phyloP scores from a whole-genome alignment of 768 basidiomycete genomes.

The Hericium erinaceus region DNA sequence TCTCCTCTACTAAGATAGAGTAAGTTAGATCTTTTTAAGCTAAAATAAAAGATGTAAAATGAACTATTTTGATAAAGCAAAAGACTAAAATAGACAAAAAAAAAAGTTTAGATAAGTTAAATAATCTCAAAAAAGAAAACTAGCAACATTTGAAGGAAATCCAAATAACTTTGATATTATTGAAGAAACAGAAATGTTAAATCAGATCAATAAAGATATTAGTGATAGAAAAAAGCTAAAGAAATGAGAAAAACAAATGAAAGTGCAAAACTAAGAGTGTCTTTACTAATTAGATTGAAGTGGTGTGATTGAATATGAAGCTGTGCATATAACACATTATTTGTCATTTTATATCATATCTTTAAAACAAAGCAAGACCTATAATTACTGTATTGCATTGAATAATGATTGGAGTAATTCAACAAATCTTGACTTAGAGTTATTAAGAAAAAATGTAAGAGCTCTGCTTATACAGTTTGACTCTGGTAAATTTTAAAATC shows the following conservation, averaged over 20 bases:
- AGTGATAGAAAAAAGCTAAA: background rate
- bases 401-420: background rate
- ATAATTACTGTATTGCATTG: background rate
- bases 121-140: background rate
- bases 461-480: background rate
- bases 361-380: background rate
- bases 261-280: background rate
- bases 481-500: background rate
- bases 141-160: background rate
- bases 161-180: background rate
- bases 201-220: background rate
- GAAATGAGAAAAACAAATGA: background rate
- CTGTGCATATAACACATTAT: constrained; percentile 6
- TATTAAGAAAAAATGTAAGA: background rate
- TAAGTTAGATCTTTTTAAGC: background rate
- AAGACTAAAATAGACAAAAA: background rate
- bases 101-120: no score
- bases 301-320: constrained; percentile 1
- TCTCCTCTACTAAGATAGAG: background rate
- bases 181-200: background rate
- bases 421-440: background rate
- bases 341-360: background rate
- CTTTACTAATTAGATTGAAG: background rate
- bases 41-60: background rate
- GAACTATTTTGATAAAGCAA: background rate